phyloP scores from a whole-genome alignment of 306 rosid genomes.

The Chamaecrista fasciculata region DNA sequence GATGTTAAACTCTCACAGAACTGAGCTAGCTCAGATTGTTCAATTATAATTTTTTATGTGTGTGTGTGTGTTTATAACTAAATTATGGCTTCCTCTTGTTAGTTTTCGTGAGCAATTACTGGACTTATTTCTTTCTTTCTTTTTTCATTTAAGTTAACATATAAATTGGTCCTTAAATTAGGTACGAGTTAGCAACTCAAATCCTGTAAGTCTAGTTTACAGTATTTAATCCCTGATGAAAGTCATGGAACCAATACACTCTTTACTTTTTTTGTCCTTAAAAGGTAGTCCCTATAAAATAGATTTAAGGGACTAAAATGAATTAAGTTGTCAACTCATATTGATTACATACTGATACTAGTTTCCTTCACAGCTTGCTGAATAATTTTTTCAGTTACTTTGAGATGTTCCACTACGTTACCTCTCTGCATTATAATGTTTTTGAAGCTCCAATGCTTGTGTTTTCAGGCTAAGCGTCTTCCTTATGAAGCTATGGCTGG shows the following conservation, averaged over 20 bases:
- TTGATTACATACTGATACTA: slow-evolving; percentile 8
- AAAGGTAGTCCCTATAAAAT: no score
- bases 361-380: not conserved
- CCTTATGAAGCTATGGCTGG: slow-evolving; percentile 60
- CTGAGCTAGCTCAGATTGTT: not conserved
- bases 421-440: slow-evolving; percentile 13
- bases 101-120: not conserved
- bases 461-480: slow-evolving; percentile 78
- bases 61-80: slow-evolving; percentile 11
- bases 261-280: no score
- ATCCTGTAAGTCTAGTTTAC: no score
- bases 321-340: no score
- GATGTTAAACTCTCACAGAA: not conserved
- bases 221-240: no score
- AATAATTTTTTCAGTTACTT: slow-evolving; percentile 4
- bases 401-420: slow-evolving; percentile 9
- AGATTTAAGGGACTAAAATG: no score
- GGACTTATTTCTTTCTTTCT: not conserved
- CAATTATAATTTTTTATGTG: not conserved
- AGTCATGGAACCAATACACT: no score
- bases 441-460: slow-evolving; percentile 16
- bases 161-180: no score
- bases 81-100: not conserved
- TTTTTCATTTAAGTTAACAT: not conserved
- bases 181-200: no score